Conservation (phyloP, 2,329 filamentous ascomycete genomes). For the Nannizziopsis barbatae region DNA sequence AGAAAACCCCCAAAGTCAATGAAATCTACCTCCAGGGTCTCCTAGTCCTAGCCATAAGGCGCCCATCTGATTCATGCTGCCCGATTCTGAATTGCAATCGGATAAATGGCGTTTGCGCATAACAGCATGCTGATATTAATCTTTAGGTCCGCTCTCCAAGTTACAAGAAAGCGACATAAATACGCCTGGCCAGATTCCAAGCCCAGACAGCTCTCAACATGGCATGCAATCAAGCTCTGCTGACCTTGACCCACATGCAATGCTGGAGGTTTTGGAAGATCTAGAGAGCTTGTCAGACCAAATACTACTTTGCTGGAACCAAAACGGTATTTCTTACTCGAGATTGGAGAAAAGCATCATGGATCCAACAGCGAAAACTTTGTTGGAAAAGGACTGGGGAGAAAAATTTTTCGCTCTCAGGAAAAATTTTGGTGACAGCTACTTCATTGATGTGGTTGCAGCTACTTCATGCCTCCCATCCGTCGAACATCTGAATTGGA, state of each 20-base stretch:
- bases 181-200: no score
- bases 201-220: no score
- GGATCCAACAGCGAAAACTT: conserved; percentile 4
- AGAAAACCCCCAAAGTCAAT: no score
- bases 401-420: conserved; percentile 12
- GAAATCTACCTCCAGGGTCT: no score
- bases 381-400: conserved; percentile 5
- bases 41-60: no score
- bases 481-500: conserved; percentile 5
- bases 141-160: no score
- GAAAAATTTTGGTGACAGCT: conserved; percentile 10
- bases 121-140: no score
- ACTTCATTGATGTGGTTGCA: conserved; percentile 11
- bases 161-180: no score
- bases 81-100: no score
- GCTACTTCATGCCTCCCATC: conserved; percentile 9
- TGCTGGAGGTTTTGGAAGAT: conserved; percentile 14
- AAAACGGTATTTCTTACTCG: conserved; percentile 10
- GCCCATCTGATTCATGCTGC: no score
- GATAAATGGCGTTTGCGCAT: no score
- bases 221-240: neutral
- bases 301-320: conserved; percentile 10
- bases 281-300: conserved; percentile 10
- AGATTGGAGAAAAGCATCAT: conserved; percentile 7
- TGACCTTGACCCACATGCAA: conserved; percentile 9